Percentiles rank a stretch among this genome's conserved stretches.
phyloP scores from a whole-genome alignment of 768 basidiomycete species.

The Leucogyrophana mollusca region DNA sequence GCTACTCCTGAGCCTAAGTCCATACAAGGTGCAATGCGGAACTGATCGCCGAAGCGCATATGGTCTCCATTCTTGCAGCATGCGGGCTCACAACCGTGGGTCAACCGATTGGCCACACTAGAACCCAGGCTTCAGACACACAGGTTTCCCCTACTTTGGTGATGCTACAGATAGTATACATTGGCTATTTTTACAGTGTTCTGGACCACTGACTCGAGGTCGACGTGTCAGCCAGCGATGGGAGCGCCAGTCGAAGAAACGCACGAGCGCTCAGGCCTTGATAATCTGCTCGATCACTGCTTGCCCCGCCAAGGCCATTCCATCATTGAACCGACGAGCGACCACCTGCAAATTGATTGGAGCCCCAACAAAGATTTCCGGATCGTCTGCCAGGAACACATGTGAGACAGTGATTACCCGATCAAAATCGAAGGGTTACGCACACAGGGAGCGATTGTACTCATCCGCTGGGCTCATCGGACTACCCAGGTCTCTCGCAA shows the following conservation, averaged over 20 bases:
- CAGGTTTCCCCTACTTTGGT: background rate
- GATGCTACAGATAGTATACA: constrained; percentile 1
- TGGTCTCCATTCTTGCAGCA: background rate
- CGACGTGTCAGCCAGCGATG: background rate
- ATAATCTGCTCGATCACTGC: constrained; percentile 22
- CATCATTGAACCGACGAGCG: constrained; percentile 23
- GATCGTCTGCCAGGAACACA: constrained; percentile 26
- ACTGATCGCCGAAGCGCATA: background rate
- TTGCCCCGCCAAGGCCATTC: constrained; percentile 24
- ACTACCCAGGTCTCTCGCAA: constrained; percentile 5
- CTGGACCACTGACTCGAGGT: background rate
- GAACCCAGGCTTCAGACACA: background rate
- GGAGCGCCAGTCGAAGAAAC: background rate
- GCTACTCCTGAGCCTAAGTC: background rate
- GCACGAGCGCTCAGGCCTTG: constrained; percentile 3
- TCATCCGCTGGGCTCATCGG: constrained; percentile 19
- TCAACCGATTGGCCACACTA: background rate
- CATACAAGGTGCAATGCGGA: background rate
- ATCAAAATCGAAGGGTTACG: constrained; percentile 1
- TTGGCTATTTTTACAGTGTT: constrained; percentile 3
- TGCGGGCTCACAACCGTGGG: constrained; percentile 3
- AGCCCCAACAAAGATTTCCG: constrained; percentile 11
- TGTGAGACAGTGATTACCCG: too few relatives aligned
- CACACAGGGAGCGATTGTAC: constrained; percentile 17
- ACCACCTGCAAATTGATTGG: constrained; percentile 23